Evolutionary conservation across 106 monocot genomes (phyloP), one percentile per base, ranked within the genome.

Genomic region (Cymbidium sinense): DNA sequence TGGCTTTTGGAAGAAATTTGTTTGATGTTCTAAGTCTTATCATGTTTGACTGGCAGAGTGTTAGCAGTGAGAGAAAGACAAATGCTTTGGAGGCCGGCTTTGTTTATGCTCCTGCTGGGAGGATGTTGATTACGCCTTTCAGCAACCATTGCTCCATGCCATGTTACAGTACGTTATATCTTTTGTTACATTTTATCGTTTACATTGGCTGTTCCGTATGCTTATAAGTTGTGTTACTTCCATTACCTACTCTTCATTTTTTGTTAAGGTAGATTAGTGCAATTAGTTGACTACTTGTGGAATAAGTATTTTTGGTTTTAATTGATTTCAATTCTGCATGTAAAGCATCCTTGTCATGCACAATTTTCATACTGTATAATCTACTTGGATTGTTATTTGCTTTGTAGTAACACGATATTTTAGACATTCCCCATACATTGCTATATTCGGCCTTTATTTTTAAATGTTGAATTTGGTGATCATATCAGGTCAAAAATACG

Each of bases 141-240:
- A 43, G 98, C 98, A 70, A 90, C 82, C n/a, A 94, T 94, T 83
- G 85, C 98, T 83, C 98, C 94, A 58, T 98, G 98, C 50, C 94
- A 98, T 98, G 98, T 88, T 35, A 98, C 92, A 84, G 98, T 98
- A 89, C 3, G 37, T 73, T 12, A 70, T 34, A 80, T 39, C 44
- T 70, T 33, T 67, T 64, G 27, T 64, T 67, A 33, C 13, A 67
- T 67, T 33, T 67, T 67, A 64, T 67, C n/a, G 30, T 67, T 33
- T 13, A 67, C 31, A 67, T 11, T 33, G 33, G 1, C 64, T 20
- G 7, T 64, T 5, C 33, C 13, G 4, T 33, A 3, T 67, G 31
- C 33, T 67, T 67, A 15, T 30, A 31, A 67, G 67, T 27, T 62
- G 61, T 62, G 61, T 25, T 25, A 62, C 67, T 18, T 37, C 37